These are phyloP conservation scores for Penicillium digitatum DNA, from an alignment of 2,329 filamentous ascomycete species.

Conservation along the genomic window DNA sequence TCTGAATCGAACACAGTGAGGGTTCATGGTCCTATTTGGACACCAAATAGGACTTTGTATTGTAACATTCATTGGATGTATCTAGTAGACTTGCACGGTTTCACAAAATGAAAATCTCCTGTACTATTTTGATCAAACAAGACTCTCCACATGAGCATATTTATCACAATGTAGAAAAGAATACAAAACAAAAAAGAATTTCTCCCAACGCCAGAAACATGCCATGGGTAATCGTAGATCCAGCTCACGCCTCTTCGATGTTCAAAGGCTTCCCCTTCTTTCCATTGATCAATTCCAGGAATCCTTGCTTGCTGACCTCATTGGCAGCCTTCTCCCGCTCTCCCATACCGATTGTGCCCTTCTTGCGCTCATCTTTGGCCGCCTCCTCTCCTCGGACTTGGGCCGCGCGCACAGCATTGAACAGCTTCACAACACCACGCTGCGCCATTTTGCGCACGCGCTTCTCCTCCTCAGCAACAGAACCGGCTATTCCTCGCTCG, in stretches of 20 bases:
- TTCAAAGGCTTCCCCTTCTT: slow-evolving; percentile 50
- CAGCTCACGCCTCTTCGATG: slow-evolving; percentile 42
- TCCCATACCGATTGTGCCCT: slow-evolving; percentile 72
- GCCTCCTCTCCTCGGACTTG: slow-evolving; percentile 84
- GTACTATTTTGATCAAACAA: slow-evolving; percentile 22
- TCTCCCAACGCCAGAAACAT: slow-evolving; percentile 35
- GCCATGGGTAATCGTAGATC: slow-evolving; percentile 26
- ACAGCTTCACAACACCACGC: slow-evolving; percentile 89
- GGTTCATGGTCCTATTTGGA: slow-evolving; percentile 5
- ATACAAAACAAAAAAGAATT: slow-evolving; percentile 18
- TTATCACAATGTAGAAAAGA: slow-evolving; percentile 19
- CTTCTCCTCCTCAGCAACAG: slow-evolving; percentile 67
- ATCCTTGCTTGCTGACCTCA: slow-evolving; percentile 96
- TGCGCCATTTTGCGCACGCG: slow-evolving; percentile 81
- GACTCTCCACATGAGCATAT: slow-evolving; percentile 21
- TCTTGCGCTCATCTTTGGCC: slow-evolving; percentile 60
- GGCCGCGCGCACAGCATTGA: slow-evolving; percentile 89
- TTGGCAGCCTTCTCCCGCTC: slow-evolving; percentile 83
- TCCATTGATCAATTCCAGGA: slow-evolving; percentile 78
- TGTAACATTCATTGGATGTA: slow-evolving; percentile 27
- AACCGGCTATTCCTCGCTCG: slow-evolving; percentile 50
- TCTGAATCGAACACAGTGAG: background rate
- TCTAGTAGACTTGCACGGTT: slow-evolving; percentile 19
- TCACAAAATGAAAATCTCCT: slow-evolving; percentile 29
- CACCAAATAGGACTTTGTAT: slow-evolving; percentile 22